Conservation (phyloP, 164 flowering plant species). For the Aristolochia contorta region DNA sequence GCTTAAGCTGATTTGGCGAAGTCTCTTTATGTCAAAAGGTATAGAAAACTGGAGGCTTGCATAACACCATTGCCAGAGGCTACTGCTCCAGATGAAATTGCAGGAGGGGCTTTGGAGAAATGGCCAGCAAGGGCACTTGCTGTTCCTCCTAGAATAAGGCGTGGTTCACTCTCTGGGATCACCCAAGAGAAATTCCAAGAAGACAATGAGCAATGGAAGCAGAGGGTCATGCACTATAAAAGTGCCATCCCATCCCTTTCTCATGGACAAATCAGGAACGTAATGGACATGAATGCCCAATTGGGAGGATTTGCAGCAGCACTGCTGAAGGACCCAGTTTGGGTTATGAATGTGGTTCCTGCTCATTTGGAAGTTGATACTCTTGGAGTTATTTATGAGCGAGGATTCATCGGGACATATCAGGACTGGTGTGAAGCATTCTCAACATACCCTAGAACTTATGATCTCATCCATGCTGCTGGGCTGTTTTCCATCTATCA, state of each 20-base stretch:
- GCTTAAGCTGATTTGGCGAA: not conserved
- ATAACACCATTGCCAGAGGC: constrained; percentile 81
- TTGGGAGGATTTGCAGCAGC: constrained; percentile 94
- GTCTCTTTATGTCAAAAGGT: constrained; percentile 31
- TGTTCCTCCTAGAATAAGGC: constrained; percentile 74
- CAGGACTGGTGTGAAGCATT: constrained; percentile 98
- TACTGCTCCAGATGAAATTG: constrained; percentile 51
- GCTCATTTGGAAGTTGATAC: constrained; percentile 53
- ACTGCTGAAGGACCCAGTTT: constrained; percentile 51
- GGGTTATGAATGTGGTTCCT: constrained; percentile 98
- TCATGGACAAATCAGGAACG: constrained; percentile 60
- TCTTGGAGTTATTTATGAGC: constrained; percentile 70
- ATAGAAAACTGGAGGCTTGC: constrained; percentile 77
- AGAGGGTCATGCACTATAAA: constrained; percentile 56
- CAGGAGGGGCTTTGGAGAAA: constrained; percentile 77
- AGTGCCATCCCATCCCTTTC: constrained; percentile 27
- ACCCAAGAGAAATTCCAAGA: constrained; percentile 47
- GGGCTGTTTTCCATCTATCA: constrained; percentile 67
- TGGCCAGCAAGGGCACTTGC: constrained; percentile 86
- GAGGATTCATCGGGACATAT: constrained; percentile 88
- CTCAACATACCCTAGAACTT: constrained; percentile 92
- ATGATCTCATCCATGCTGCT: constrained; percentile 87
- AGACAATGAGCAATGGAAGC: constrained; percentile 72
- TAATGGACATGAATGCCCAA: constrained; percentile 95
- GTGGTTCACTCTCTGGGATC: constrained; percentile 55